Evolutionary conservation across 2,329 filamentous ascomycete species (phyloP).

Genomic region (Magnaporthiopsis rhizophila): DNA sequence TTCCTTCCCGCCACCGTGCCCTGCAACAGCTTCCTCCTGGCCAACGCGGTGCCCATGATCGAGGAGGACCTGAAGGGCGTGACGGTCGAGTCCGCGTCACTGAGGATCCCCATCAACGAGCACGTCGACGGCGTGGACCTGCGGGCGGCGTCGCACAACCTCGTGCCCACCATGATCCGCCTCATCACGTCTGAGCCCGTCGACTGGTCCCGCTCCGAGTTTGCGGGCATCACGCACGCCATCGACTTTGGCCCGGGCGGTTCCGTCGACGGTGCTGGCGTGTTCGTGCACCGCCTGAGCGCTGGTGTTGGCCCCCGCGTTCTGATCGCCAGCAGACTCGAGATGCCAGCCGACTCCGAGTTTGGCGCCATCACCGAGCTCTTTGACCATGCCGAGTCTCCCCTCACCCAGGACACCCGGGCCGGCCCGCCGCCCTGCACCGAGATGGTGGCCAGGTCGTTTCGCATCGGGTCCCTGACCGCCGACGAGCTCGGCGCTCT

Average conservation of each 20-base stretch:
- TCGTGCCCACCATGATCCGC: slow-evolving; percentile 78
- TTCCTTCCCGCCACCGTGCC: slow-evolving; percentile 96
- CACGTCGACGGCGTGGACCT: slow-evolving; percentile 85
- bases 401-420: slow-evolving; percentile 75
- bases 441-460: slow-evolving; percentile 64
- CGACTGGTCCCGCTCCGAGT: slow-evolving; percentile 91
- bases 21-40: slow-evolving; percentile 96
- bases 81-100: slow-evolving; percentile 58
- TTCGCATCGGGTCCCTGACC: slow-evolving; percentile 64
- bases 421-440: slow-evolving; percentile 54
- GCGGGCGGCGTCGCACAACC: slow-evolving; percentile 61
- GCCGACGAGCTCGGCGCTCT: slow-evolving; percentile 82
- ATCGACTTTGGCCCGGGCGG: slow-evolving; percentile 96
- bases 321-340: slow-evolving; percentile 84
- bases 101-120: slow-evolving; percentile 82
- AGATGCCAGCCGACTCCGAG: slow-evolving; percentile 76
- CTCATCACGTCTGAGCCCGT: slow-evolving; percentile 93
- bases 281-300: slow-evolving; percentile 96
- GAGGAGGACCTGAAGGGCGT: slow-evolving; percentile 80
- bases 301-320: slow-evolving; percentile 96
- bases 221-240: slow-evolving; percentile 85
- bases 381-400: slow-evolving; percentile 91
- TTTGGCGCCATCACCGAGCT: slow-evolving; percentile 97
- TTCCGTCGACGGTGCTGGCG: slow-evolving; percentile 90
- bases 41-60: slow-evolving; percentile 72